Conservation (phyloP, 2,329 filamentous ascomycete genomes). For the Aspergillus felis region DNA sequence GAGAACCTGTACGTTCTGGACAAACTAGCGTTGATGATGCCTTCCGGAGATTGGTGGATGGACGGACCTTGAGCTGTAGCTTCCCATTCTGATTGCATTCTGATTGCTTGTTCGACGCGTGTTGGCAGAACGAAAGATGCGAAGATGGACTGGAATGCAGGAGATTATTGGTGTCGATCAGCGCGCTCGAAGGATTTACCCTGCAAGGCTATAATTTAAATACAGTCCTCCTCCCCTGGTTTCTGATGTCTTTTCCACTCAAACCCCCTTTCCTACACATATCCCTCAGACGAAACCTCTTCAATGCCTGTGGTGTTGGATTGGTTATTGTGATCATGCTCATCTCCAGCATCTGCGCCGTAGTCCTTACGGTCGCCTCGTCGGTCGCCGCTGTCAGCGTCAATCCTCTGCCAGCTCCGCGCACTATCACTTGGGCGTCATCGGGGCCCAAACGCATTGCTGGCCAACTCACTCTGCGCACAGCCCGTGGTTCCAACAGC, state of each 20-base stretch:
- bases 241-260: background rate
- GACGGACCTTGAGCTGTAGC: background rate
- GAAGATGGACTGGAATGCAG: background rate
- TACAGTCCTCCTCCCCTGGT: background rate
- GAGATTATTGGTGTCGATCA: background rate
- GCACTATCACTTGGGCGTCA: conserved; percentile 50
- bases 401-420: conserved; percentile 54
- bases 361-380: conserved; percentile 31
- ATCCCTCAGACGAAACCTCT: background rate
- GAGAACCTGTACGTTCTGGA: background rate
- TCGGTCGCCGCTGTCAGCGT: conserved; percentile 45
- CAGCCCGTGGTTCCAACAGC: conserved; percentile 23
- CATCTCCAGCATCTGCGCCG: conserved; percentile 22
- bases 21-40: background rate
- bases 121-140: background rate
- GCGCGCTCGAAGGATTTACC: background rate
- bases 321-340: conserved; percentile 19
- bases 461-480: conserved; percentile 36
- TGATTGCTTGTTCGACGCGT: background rate
- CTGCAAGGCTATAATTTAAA: background rate
- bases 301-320: background rate
- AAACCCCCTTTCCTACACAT: background rate
- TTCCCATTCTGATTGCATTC: background rate
- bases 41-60: background rate
- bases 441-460: conserved; percentile 47